Evolutionary conservation across 306 rosid species (phyloP).

Genomic region (Benincasa hispida): DNA sequence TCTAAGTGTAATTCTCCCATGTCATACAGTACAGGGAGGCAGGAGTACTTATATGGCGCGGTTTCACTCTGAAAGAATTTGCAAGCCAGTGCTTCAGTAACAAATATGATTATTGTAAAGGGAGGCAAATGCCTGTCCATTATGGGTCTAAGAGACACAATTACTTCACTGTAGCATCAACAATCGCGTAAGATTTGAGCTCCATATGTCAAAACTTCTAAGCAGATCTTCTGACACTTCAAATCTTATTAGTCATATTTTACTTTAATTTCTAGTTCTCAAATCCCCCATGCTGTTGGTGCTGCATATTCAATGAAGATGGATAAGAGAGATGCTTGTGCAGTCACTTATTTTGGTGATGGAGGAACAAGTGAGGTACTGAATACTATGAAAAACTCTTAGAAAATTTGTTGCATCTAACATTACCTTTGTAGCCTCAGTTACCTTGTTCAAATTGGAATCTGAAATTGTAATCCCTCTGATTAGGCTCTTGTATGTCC

Average conservation of each 20-base stretch:
- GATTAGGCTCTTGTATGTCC: too few species aligned
- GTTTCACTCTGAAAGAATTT: conserved; percentile 75
- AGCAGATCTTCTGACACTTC: not conserved
- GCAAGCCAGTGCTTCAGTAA: conserved; percentile 72
- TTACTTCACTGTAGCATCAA: conserved; percentile 71
- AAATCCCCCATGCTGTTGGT: conserved; percentile 91
- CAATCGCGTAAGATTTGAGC: conserved; percentile 58
- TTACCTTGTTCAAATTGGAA: too few species aligned
- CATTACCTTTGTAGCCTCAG: not conserved
- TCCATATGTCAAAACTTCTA: not conserved
- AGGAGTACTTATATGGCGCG: conserved; percentile 86
- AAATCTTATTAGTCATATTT: not conserved
- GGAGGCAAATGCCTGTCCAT: conserved; percentile 90
- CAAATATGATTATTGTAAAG: conserved; percentile 73
- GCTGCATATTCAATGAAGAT: conserved; percentile 91
- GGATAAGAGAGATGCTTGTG: conserved; percentile 78
- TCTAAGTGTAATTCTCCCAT: not conserved
- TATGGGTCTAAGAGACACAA: conserved; percentile 80
- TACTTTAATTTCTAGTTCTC: conserved; percentile 37
- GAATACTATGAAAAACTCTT: not conserved
- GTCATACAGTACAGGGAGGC: conserved; percentile 72
- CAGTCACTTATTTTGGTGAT: conserved; percentile 73
- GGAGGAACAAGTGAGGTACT: conserved; percentile 97
- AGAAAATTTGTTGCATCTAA: not conserved
- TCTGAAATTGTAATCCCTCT: too few species aligned